Percentiles rank a stretch among this genome's conserved stretches.
These are phyloP conservation scores for Vanilla planifolia DNA, from an alignment of 106 monocot genomes.

Conservation along the genomic window DNA sequence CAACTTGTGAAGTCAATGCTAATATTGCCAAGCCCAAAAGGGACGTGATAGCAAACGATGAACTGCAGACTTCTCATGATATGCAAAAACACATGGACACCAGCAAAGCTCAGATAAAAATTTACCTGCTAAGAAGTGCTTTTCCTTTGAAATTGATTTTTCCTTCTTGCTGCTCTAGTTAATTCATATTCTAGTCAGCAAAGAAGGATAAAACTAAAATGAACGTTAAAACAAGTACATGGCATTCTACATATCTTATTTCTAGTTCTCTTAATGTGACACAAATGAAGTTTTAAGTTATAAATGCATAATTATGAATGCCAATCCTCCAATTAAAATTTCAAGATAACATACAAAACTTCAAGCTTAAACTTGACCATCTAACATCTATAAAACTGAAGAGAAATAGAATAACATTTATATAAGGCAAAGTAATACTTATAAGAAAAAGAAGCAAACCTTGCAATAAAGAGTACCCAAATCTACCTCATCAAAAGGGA, in stretches of 20 bases:
- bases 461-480: conserved; percentile 69
- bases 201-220: no score
- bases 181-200: not conserved
- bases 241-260: no score
- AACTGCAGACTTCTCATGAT: not conserved
- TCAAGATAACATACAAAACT: not conserved
- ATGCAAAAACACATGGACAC: not conserved
- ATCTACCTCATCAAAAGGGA: conserved; percentile 96
- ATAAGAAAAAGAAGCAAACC: conserved; percentile 18
- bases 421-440: not conserved
- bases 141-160: not conserved
- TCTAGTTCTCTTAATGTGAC: no score
- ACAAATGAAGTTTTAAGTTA: no score
- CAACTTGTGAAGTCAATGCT: no score
- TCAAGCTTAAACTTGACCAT: not conserved
- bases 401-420: no score
- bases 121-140: not conserved
- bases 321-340: not conserved
- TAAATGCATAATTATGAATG: no score
- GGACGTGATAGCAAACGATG: not conserved
- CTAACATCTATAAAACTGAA: no score
- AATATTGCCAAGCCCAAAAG: no score
- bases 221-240: no score
- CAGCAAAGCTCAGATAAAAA: not conserved
- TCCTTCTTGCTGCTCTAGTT: not conserved